phyloP scores from a whole-genome alignment of 2,329 filamentous ascomycete species.

The Microascus cirrosus region DNA sequence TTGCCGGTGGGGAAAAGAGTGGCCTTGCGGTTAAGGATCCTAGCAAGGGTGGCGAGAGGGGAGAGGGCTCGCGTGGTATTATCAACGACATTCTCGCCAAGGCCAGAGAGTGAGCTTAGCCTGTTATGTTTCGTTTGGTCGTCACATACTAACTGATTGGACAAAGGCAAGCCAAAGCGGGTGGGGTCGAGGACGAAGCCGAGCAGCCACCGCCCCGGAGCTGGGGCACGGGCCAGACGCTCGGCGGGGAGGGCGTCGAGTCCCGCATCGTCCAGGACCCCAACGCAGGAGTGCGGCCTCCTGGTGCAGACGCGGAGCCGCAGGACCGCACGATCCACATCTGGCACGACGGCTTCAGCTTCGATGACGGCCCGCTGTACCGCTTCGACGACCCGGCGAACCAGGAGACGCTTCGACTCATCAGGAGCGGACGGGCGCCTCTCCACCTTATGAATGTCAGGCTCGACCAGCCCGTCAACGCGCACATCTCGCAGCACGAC shows the following conservation, averaged over 20 bases:
- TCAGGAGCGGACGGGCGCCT: slow-evolving; percentile 65
- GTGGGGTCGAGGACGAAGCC: background rate
- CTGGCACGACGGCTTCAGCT: slow-evolving; percentile 76
- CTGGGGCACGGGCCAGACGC: slow-evolving; percentile 62
- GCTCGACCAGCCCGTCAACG: slow-evolving; percentile 64
- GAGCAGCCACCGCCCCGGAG: slow-evolving; percentile 12
- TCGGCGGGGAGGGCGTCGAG: slow-evolving; percentile 66
- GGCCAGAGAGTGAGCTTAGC: slow-evolving; percentile 41
- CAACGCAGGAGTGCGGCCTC: slow-evolving; percentile 13
- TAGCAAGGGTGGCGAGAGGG: slow-evolving; percentile 28
- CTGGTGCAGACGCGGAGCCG: slow-evolving; percentile 26
- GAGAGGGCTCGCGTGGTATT: slow-evolving; percentile 37
- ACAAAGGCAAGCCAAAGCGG: background rate
- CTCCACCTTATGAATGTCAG: slow-evolving; percentile 68
- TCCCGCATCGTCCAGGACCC: slow-evolving; percentile 60
- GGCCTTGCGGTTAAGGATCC: slow-evolving; percentile 58
- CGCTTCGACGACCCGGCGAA: slow-evolving; percentile 73
- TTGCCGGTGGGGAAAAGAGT: slow-evolving; percentile 79
- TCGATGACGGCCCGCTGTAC: slow-evolving; percentile 68
- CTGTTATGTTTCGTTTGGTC: background rate
- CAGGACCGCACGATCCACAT: slow-evolving; percentile 64
- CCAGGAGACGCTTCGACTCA: slow-evolving; percentile 60
- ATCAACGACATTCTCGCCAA: slow-evolving; percentile 55
- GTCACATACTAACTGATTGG: background rate
- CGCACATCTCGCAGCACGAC: slow-evolving; percentile 68